phyloP scores from a whole-genome alignment of 176 grass and related monocot genomes.

The Microstegium vimineum region DNA sequence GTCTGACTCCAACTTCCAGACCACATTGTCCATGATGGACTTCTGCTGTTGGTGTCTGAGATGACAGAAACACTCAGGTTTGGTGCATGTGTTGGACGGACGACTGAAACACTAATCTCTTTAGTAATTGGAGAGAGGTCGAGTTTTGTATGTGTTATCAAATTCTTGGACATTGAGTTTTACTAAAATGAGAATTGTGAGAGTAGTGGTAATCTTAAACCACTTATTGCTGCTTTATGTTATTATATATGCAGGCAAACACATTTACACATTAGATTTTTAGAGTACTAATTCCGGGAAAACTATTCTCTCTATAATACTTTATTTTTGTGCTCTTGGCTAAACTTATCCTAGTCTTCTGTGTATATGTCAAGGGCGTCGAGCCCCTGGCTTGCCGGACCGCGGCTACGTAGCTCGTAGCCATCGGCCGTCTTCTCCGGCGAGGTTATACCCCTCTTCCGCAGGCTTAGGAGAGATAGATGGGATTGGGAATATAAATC shows the following conservation, averaged over 20 bases:
- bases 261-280: background rate
- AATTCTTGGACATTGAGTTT: background rate
- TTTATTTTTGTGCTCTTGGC: background rate
- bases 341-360: background rate
- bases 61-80: background rate
- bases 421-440: too few relatives aligned
- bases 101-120: background rate
- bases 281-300: background rate
- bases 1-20: too few relatives aligned
- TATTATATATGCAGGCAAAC: background rate
- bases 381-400: too few relatives aligned
- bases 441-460: too few relatives aligned
- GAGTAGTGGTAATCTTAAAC: background rate
- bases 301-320: background rate
- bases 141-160: conserved; percentile 5
- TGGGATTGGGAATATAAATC: too few relatives aligned
- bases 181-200: background rate
- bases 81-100: background rate
- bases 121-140: background rate
- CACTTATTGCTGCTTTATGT: background rate
- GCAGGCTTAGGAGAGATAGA: too few relatives aligned
- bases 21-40: too few relatives aligned
- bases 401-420: too few relatives aligned
- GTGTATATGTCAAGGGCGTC: background rate
- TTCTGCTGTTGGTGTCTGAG: background rate